phyloP scores from a whole-genome alignment of 176 grass and related monocot genomes.

The Calamus simplicifolius region DNA sequence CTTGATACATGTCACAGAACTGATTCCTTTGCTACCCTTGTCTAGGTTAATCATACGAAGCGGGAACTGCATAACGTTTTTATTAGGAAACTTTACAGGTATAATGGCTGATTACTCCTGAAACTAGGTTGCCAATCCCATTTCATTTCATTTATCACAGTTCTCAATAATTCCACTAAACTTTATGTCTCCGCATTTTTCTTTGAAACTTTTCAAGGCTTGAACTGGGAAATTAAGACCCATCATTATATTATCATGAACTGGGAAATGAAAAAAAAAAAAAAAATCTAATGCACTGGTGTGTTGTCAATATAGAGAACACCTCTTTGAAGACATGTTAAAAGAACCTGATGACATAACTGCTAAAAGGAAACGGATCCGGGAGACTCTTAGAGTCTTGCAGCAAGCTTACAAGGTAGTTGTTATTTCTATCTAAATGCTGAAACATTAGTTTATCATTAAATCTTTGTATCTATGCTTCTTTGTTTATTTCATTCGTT shows the following conservation, averaged over 20 bases:
- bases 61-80: constrained; percentile 92
- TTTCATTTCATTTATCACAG: too few species aligned
- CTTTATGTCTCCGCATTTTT: too few species aligned
- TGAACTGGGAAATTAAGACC: too few species aligned
- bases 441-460: too few species aligned
- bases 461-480: too few species aligned
- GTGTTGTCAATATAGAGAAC: constrained; percentile 40
- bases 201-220: too few species aligned
- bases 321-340: constrained; percentile 69
- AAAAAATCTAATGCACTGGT: not conserved
- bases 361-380: constrained; percentile 69
- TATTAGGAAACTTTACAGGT: constrained; percentile 88
- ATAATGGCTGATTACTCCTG: constrained; percentile 7
- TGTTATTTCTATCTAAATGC: not conserved
- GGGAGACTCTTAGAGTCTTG: constrained; percentile 72
- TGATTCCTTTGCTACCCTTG: not conserved
- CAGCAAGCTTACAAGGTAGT: constrained; percentile 91
- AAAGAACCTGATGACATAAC: constrained; percentile 91
- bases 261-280: not conserved
- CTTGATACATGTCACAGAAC: too few species aligned
- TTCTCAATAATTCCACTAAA: too few species aligned
- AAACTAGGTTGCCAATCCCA: too few species aligned
- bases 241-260: not conserved
- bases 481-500: not conserved
- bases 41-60: constrained; percentile 92